phyloP scores from a whole-genome alignment of 2,329 filamentous ascomycete genomes.

The Botryotinia globosa region DNA sequence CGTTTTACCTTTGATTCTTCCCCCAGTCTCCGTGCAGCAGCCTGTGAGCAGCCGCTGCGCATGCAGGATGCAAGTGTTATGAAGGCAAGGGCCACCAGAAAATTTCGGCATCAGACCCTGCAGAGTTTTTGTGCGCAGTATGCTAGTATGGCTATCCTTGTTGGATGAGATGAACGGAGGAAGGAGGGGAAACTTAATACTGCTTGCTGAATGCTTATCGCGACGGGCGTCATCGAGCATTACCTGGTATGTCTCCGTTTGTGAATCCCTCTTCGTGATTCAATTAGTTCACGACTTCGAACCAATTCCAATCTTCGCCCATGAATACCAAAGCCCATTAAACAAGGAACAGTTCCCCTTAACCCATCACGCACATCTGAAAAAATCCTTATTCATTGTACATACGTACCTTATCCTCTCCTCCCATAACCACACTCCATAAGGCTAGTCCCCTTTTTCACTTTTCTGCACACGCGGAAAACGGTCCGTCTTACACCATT shows the following conservation, averaged over 20 bases:
- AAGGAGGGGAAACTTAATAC: background rate
- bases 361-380: background rate
- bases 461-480: conserved; percentile 22
- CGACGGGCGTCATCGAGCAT: background rate
- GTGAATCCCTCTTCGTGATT: background rate
- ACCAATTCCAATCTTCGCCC: background rate
- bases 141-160: background rate
- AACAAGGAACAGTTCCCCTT: background rate
- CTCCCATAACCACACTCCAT: conserved; percentile 9
- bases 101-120: conserved; percentile 1
- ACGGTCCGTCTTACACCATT: conserved; percentile 22
- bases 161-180: background rate
- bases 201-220: background rate
- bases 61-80: conserved; percentile 1
- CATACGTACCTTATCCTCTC: background rate
- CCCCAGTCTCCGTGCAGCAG: background rate
- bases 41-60: background rate
- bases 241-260: background rate
- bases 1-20: background rate
- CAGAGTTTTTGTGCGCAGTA: background rate
- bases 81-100: background rate
- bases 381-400: background rate
- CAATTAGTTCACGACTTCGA: background rate
- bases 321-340: background rate
- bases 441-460: background rate